Conservation (phyloP, 257 asterid genomes). For the Nicotiana tomentosiformis region DNA sequence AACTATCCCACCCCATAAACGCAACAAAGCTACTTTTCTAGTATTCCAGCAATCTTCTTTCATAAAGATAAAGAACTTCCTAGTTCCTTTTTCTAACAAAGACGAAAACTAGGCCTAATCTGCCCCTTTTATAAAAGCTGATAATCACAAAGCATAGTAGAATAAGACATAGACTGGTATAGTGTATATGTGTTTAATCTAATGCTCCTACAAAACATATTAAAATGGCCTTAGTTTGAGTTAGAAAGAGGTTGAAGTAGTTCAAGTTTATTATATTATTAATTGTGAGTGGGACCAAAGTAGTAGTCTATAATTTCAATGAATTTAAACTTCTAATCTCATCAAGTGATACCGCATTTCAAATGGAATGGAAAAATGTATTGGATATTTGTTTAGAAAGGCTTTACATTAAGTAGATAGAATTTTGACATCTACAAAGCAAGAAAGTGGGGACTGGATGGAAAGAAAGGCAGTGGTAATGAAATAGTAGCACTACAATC, state of each 20-base stretch:
- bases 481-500: background rate
- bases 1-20: background rate
- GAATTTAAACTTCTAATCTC: background rate
- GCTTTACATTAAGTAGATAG: background rate
- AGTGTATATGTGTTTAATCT: background rate
- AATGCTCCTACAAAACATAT: background rate
- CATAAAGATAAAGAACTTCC: background rate
- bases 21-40: background rate
- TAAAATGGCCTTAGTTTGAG: background rate
- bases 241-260: background rate
- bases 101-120: background rate
- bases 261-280: background rate
- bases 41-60: background rate
- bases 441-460: background rate
- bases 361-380: background rate
- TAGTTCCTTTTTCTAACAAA: background rate
- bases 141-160: background rate
- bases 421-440: background rate
- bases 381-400: background rate
- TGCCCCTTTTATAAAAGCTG: background rate
- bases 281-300: background rate
- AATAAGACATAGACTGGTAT: background rate
- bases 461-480: background rate
- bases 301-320: background rate
- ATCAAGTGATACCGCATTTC: background rate